Evolutionary conservation across 2,329 filamentous ascomycete species (phyloP), one percentile per base, ranked within the genome.

Genomic region (Meredithiella fracta): DNA sequence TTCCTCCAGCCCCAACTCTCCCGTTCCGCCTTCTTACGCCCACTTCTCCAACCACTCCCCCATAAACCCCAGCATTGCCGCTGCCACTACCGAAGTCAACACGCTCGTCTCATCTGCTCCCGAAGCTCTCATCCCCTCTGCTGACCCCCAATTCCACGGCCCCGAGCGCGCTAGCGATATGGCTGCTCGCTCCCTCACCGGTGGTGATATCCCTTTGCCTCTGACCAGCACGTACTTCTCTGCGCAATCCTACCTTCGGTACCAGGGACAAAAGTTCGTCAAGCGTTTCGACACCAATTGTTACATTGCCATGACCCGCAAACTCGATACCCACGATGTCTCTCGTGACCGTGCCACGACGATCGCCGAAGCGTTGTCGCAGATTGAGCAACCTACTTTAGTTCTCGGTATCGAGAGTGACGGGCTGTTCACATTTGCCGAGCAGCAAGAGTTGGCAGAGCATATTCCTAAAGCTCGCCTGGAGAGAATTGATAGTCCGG

Each of bases 301-400:
- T 72, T 98, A 98, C 72, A 97, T 98, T 62, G 90, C 92, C 62
- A 96, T 98, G 69, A 97, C 92, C 3, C 85, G 92, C 64, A 98
- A 98, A 69, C 79, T 98, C 15, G 92, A 98, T 67, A 97, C 92
- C 0, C 92, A 98, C 68, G 92, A 98, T 66, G 81, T 98, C 25
- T 94, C 89, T 14, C 80, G 90, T 44, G 79, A 83, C 65, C 83
- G 91, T 3, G 71, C 80, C n/a, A 63, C 70, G 42, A 73, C 77
- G 25, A 81, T 94, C 31, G 76, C 78, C 25, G 80, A 87, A 58
- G 91, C 91, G 0, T 74, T 98, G 3, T 79, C 78, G 0, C 70
- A 86, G 65, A 92, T 98, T 57, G 73, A 90, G 65, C 92, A 98
- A 68, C 92, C 92, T 0, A 84, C 86, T 0, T 74, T 98, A 6